Conservation (phyloP, 192 early-diverging fungal genomes). For the Mortierella antarctica region DNA sequence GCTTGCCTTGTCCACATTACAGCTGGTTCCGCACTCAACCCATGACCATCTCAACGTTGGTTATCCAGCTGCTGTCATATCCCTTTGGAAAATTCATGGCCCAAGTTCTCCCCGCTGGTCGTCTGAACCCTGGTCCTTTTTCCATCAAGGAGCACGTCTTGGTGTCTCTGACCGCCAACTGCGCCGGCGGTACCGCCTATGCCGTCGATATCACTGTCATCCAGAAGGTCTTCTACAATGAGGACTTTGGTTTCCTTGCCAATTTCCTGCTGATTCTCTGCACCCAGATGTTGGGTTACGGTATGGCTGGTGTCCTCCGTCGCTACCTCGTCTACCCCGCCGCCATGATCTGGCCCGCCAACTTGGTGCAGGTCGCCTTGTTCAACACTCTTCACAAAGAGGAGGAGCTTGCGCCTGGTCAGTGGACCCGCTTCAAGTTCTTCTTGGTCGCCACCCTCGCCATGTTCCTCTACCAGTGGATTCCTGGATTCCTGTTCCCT, state of each 20-base stretch:
- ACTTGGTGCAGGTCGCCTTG: constrained; percentile 64
- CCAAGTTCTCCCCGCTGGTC: constrained; percentile 64
- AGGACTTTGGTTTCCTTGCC: constrained; percentile 64
- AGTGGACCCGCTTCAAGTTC: constrained; percentile 52
- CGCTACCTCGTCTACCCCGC: constrained; percentile 87
- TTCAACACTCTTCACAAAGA: constrained; percentile 60
- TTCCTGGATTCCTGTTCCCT: constrained; percentile 58
- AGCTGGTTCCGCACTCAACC: constrained; percentile 48
- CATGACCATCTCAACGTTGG: constrained; percentile 30
- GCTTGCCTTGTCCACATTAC: neutral
- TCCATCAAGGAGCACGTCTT: constrained; percentile 75
- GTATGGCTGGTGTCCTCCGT: constrained; percentile 83
- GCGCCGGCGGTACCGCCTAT: constrained; percentile 61
- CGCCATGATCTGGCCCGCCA: constrained; percentile 89
- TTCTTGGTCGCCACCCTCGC: constrained; percentile 56
- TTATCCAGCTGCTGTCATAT: constrained; percentile 49
- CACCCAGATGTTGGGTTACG: constrained; percentile 67
- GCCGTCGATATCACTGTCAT: constrained; percentile 68
- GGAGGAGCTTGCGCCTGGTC: constrained; percentile 32
- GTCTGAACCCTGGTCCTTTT: constrained; percentile 58
- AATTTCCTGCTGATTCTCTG: constrained; percentile 69
- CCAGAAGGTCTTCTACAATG: constrained; percentile 66
- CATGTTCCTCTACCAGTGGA: constrained; percentile 65
- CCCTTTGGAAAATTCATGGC: constrained; percentile 48
- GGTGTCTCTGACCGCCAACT: constrained; percentile 65